Conservation (phyloP, 2,329 filamentous ascomycete genomes). For the Xenosphaeropsis pyriputrescens region DNA sequence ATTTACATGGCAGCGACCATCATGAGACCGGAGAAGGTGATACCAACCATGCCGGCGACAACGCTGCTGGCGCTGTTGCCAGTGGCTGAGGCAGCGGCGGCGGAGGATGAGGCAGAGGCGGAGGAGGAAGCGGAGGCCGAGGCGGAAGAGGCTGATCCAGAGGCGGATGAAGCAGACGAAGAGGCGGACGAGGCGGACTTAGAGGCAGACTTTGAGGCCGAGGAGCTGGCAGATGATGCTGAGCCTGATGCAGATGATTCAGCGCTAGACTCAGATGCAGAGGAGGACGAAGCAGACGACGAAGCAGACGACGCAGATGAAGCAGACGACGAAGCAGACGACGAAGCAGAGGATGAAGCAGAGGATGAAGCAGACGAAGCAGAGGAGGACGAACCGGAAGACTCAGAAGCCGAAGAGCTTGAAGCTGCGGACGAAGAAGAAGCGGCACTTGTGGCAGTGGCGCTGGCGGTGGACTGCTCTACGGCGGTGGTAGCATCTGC, state of each 20-base stretch:
- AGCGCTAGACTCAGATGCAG: slow-evolving; percentile 27
- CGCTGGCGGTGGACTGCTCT: not conserved
- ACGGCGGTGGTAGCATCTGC: not conserved
- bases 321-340: not conserved
- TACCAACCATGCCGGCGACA: no score
- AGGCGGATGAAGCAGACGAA: not conserved
- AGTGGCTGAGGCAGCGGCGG: not conserved
- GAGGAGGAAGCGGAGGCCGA: not conserved
- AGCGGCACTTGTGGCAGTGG: not conserved
- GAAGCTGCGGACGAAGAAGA: not conserved
- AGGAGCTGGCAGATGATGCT: slow-evolving; percentile 45
- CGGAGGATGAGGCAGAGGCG: not conserved
- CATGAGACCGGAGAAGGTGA: no score
- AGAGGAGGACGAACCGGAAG: slow-evolving; percentile 15
- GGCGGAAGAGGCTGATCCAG: not conserved
- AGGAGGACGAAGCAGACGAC: not conserved
- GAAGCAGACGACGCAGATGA: not conserved
- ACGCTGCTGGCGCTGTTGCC: no score
- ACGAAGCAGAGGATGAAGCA: not conserved
- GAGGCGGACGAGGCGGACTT: not conserved
- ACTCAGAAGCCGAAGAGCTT: slow-evolving; percentile 20
- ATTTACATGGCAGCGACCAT: no score
- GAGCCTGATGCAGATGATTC: slow-evolving; percentile 45
- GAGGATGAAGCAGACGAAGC: not conserved
- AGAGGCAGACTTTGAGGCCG: slow-evolving; percentile 3